A percentile compares a stretch with the other conserved stretches of the same genome.
phyloP scores from a whole-genome alignment of 495 filamentous ascomycete genomes.

The Aspergillus incahuasiensis region DNA sequence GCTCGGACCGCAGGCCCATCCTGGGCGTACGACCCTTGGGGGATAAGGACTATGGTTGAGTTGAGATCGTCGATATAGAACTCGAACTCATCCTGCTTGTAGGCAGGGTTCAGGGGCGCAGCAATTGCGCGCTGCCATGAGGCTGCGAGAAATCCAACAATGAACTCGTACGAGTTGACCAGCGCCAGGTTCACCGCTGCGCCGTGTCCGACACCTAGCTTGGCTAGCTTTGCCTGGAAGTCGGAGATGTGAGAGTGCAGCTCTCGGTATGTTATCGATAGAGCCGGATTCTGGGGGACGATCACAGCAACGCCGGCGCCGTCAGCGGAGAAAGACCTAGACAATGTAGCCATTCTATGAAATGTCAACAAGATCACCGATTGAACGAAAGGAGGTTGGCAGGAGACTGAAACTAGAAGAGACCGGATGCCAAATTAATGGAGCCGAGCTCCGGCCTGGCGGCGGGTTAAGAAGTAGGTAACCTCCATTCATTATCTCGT shows the following conservation, averaged over 20 bases:
- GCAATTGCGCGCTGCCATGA: constrained; percentile 75
- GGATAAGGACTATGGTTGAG: constrained; percentile 68
- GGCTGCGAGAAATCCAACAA: constrained; percentile 73
- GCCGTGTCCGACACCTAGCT: constrained; percentile 57
- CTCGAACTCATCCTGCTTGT: constrained; percentile 84
- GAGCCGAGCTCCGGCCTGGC: background rate
- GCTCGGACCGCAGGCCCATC: constrained; percentile 66
- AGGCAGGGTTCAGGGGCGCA: constrained; percentile 75
- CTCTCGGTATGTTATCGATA: constrained; percentile 59
- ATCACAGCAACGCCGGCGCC: constrained; percentile 56
- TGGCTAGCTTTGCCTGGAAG: constrained; percentile 70
- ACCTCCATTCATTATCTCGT: background rate
- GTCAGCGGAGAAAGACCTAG: constrained; percentile 38
- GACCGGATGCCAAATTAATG: background rate
- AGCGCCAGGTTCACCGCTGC: constrained; percentile 71
- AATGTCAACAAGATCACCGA: background rate
- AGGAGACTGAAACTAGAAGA: background rate
- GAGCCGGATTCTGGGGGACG: constrained; percentile 55
- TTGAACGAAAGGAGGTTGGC: background rate
- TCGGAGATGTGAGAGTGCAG: constrained; percentile 55
- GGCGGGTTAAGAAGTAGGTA: background rate
- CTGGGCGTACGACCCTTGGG: constrained; percentile 57
- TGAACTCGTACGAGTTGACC: constrained; percentile 76
- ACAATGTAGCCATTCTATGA: constrained; percentile 41
- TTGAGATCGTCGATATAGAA: constrained; percentile 84